Percentiles rank a stretch among this genome's conserved stretches.
These are phyloP conservation scores for Penicillium cosmopolitanum DNA, from an alignment of 495 filamentous ascomycete species.

Conservation along the genomic window DNA sequence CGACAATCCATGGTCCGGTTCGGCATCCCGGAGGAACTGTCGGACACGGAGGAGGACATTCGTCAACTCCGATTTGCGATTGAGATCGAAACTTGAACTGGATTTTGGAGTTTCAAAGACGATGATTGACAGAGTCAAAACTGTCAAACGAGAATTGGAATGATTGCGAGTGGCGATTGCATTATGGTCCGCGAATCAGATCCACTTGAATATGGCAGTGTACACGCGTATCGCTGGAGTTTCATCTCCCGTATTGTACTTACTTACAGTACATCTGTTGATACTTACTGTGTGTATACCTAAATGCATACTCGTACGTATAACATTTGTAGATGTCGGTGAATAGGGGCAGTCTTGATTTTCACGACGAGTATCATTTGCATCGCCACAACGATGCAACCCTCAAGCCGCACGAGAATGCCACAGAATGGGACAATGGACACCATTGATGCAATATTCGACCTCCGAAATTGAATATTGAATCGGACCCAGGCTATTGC, in stretches of 20 bases:
- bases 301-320: neutral
- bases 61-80: neutral
- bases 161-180: constrained; percentile 18
- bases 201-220: constrained; percentile 7
- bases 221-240: constrained; percentile 15
- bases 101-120: neutral
- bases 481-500: constrained; percentile 8
- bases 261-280: neutral
- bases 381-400: neutral
- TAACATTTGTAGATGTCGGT: neutral
- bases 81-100: neutral
- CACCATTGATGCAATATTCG: constrained; percentile 1
- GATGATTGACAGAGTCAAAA: neutral
- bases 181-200: constrained; percentile 23
- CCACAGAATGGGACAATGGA: neutral
- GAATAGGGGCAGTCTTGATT: neutral
- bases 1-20: constrained; percentile 8
- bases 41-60: neutral
- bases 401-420: too few relatives aligned
- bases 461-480: constrained; percentile 3
- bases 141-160: neutral
- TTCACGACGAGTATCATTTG: neutral
- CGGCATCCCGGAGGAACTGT: constrained; percentile 13
- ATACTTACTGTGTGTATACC: constrained; percentile 1
- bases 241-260: constrained; percentile 1